Percentiles rank a stretch among this genome's conserved stretches.
Evolutionary conservation across 768 basidiomycete species (phyloP).

Genomic region (Boletus speciosus): DNA sequence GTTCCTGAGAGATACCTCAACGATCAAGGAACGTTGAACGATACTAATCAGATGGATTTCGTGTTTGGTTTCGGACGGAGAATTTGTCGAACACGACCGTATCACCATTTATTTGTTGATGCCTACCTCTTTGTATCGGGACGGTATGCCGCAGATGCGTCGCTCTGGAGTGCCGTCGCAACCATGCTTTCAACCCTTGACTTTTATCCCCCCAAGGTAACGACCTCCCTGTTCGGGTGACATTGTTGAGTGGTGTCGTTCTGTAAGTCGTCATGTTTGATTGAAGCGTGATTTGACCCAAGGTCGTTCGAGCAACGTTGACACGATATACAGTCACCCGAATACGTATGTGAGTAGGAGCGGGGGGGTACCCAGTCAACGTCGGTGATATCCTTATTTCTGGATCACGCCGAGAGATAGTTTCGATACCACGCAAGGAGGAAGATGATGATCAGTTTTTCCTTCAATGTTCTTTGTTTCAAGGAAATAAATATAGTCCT

Average conservation of each 20-base stretch:
- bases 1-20: slow-evolving; percentile 7
- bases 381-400: background rate
- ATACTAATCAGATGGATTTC: slow-evolving; percentile 3
- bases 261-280: background rate
- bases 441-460: background rate
- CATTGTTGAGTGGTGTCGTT: slow-evolving; percentile 1
- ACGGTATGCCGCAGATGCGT: slow-evolving; percentile 1
- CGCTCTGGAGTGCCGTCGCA: slow-evolving; percentile 1
- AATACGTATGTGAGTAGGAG: background rate
- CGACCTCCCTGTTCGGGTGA: background rate
- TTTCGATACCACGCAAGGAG: background rate
- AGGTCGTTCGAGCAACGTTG: too few species aligned
- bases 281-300: background rate
- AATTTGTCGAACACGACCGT: background rate
- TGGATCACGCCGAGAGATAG: background rate
- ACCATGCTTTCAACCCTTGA: slow-evolving; percentile 14
- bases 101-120: background rate
- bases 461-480: background rate
- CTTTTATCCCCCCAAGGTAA: slow-evolving; percentile 1
- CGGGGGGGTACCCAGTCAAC: background rate
- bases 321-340: slow-evolving; percentile 1
- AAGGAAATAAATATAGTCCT: background rate
- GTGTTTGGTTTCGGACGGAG: slow-evolving; percentile 12
- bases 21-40: slow-evolving; percentile 1
- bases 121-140: background rate